Conservation (phyloP, 176 grass and related monocot genomes). For the Zea luxurians region DNA sequence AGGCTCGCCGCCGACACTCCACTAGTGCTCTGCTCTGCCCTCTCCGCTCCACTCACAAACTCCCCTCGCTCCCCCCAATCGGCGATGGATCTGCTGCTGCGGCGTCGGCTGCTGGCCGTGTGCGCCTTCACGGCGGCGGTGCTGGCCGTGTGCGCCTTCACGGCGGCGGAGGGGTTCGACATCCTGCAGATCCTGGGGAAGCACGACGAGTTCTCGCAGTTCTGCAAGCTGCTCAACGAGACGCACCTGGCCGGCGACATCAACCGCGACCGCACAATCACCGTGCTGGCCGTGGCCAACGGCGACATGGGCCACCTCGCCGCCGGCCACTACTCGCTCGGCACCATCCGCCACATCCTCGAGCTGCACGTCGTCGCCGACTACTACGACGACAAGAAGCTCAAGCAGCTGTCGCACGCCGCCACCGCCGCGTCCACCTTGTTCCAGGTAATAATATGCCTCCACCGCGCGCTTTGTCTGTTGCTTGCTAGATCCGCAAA, state of each 20-base stretch:
- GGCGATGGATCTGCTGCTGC: slow-evolving; percentile 21
- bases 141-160: background rate
- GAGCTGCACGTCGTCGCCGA: slow-evolving; percentile 87
- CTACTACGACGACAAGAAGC: slow-evolving; percentile 95
- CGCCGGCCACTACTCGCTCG: slow-evolving; percentile 51
- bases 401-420: slow-evolving; percentile 71
- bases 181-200: slow-evolving; percentile 82
- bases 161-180: slow-evolving; percentile 56
- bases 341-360: slow-evolving; percentile 76
- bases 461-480: too few relatives aligned
- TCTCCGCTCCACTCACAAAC: background rate
- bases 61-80: background rate
- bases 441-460: slow-evolving; percentile 55
- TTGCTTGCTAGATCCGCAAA: too few relatives aligned
- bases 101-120: slow-evolving; percentile 32
- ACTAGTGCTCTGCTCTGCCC: too few relatives aligned
- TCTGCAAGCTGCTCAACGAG: slow-evolving; percentile 76
- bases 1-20: background rate
- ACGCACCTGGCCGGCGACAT: slow-evolving; percentile 79
- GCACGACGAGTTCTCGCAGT: slow-evolving; percentile 79
- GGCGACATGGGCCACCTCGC: slow-evolving; percentile 59
- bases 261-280: slow-evolving; percentile 90
- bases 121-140: background rate
- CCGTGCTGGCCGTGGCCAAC: slow-evolving; percentile 75
- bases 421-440: slow-evolving; percentile 69